These are phyloP conservation scores for Bacidia rubella DNA, from an alignment of 495 filamentous ascomycete genomes.

Conservation along the genomic window DNA sequence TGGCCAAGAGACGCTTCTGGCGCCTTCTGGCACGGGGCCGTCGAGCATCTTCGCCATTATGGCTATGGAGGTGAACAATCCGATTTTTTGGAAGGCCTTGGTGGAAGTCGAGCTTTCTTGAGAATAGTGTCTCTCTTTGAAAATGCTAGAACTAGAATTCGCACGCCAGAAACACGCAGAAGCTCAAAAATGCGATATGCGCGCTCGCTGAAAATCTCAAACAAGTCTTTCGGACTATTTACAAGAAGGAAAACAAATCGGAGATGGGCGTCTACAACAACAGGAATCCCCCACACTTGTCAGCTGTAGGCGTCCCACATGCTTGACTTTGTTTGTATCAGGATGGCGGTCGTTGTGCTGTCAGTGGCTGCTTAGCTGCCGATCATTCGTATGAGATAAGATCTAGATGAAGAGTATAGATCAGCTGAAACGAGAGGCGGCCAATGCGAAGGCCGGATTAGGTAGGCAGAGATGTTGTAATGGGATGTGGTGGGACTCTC, in stretches of 20 bases:
- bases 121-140: no score
- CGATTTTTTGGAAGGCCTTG: no score
- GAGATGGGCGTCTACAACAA: not conserved
- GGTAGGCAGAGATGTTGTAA: not conserved
- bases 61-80: not conserved
- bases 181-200: not conserved
- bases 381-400: not conserved
- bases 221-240: no score
- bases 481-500: not conserved
- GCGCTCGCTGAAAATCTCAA: not conserved
- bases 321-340: slow-evolving; percentile 19
- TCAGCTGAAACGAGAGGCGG: not conserved
- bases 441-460: not conserved
- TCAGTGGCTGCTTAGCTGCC: not conserved
- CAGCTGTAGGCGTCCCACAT: slow-evolving; percentile 15
- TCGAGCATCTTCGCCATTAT: slow-evolving; percentile 19
- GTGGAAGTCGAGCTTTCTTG: no score
- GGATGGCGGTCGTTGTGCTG: not conserved
- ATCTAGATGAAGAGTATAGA: not conserved
- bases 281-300: slow-evolving; percentile 1
- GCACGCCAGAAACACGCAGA: not conserved
- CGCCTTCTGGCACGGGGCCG: slow-evolving; percentile 15
- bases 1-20: slow-evolving; percentile 18
- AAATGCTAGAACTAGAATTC: no score
- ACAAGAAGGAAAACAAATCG: not conserved